Evolutionary conservation across 225 moss, liverwort and hornwort species (phyloP).

Genomic region (Anthoceros angustus): DNA sequence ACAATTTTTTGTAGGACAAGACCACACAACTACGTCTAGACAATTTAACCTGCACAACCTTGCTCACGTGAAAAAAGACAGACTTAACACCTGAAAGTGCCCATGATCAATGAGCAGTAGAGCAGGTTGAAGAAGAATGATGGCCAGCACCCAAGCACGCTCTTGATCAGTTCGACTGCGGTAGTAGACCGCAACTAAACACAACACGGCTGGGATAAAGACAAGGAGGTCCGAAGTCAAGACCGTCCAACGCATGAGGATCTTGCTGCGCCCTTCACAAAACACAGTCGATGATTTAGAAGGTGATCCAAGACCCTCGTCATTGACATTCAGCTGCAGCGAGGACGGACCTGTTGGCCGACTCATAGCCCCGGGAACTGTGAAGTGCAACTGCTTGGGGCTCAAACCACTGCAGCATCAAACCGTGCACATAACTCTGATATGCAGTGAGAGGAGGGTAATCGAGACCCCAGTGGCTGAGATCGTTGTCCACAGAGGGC

Average conservation of each 20-base stretch:
- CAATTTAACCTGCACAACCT: not conserved
- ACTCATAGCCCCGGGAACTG: constrained; percentile 66
- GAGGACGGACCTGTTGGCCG: constrained; percentile 35
- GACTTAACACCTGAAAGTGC: constrained; percentile 62
- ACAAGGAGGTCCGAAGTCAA: constrained; percentile 88
- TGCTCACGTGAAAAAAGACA: not conserved
- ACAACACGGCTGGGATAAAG: constrained; percentile 95
- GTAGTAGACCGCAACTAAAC: constrained; percentile 55
- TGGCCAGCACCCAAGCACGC: constrained; percentile 53
- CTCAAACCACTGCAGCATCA: constrained; percentile 38
- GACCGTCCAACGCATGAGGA: constrained; percentile 99
- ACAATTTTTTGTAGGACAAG: no score
- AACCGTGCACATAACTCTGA: constrained; percentile 74
- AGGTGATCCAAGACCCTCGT: not conserved
- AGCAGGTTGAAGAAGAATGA: constrained; percentile 84
- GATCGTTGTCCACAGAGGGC: constrained; percentile 70
- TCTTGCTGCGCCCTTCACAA: constrained; percentile 85
- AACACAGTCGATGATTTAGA: constrained; percentile 31
- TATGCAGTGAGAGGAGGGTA: constrained; percentile 92
- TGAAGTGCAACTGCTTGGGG: constrained; percentile 72
- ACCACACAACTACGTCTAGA: no score
- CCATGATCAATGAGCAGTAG: constrained; percentile 91
- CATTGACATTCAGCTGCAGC: not conserved
- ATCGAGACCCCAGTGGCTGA: constrained; percentile 86
- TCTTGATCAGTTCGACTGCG: constrained; percentile 27